Conservation (phyloP, 306 rosid species). For the Macrotyloma uniflorum region DNA sequence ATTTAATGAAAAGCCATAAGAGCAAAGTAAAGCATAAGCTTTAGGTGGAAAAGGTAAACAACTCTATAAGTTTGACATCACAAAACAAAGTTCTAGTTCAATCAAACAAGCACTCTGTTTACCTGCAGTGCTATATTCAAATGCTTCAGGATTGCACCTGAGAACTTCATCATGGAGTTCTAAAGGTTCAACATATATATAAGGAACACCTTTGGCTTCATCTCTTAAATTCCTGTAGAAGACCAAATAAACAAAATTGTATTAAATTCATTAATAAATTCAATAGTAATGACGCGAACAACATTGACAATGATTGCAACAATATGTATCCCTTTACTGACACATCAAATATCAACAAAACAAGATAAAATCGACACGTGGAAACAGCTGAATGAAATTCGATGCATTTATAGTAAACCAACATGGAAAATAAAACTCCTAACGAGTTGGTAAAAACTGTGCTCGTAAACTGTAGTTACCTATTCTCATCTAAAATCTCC, state of each 20-base stretch:
- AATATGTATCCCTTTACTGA: not conserved
- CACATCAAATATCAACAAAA: slow-evolving; percentile 9
- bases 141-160: slow-evolving; percentile 78
- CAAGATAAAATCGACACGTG: not conserved
- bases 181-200: slow-evolving; percentile 58
- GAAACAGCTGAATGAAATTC: not conserved
- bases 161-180: slow-evolving; percentile 82
- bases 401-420: not conserved
- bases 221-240: slow-evolving; percentile 81
- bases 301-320: not conserved
- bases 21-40: slow-evolving; percentile 13
- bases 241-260: slow-evolving; percentile 18
- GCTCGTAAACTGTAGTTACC: slow-evolving; percentile 4
- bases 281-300: slow-evolving; percentile 10
- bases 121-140: slow-evolving; percentile 75
- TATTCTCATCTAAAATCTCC: slow-evolving; percentile 4
- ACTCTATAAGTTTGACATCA: slow-evolving; percentile 5
- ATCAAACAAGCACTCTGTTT: slow-evolving; percentile 56
- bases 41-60: slow-evolving; percentile 3
- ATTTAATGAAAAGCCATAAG: slow-evolving; percentile 36
- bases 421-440: slow-evolving; percentile 6
- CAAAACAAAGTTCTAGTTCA: slow-evolving; percentile 30
- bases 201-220: slow-evolving; percentile 49
- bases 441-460: not conserved
- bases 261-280: slow-evolving; percentile 11